A percentile compares a stretch with the other conserved stretches of the same genome.
Conservation (phyloP, 1,284 basidiomycete species). For the Ceratobasidium sp. region DNA sequence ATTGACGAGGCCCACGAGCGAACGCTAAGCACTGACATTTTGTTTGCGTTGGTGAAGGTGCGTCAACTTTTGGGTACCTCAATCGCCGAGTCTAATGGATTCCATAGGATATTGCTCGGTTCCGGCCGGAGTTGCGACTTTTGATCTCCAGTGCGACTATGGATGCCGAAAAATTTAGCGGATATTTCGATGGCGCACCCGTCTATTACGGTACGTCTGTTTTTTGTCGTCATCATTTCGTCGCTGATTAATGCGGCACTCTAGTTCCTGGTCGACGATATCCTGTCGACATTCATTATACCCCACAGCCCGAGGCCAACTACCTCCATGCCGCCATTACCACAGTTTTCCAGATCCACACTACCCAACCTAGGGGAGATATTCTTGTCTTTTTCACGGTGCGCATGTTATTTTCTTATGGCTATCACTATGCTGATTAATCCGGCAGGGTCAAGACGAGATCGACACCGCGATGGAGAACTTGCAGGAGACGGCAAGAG, state of each 20-base stretch:
- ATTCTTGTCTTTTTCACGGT: conserved; percentile 97
- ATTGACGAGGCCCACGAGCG: conserved; percentile 98
- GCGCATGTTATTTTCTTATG: conserved; percentile 53
- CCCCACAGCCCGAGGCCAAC: conserved; percentile 96
- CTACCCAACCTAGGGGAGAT: conserved; percentile 97
- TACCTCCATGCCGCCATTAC: conserved; percentile 99
- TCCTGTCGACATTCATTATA: conserved; percentile 99
- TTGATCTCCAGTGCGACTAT: conserved; percentile 97
- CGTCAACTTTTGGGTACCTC: conserved; percentile 57
- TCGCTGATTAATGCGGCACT: conserved; percentile 10
- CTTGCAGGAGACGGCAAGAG: conserved; percentile 92
- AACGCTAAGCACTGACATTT: conserved; percentile 95
- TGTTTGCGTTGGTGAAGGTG: conserved; percentile 97
- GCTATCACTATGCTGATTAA: background rate
- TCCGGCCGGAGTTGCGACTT: conserved; percentile 90
- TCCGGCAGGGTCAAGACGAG: conserved; percentile 91
- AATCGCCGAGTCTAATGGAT: conserved; percentile 68
- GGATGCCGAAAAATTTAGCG: conserved; percentile 96
- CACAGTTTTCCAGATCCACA: conserved; percentile 99
- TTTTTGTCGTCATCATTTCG: background rate
- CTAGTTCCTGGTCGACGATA: conserved; percentile 95
- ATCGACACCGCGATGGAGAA: conserved; percentile 98
- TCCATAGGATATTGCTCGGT: conserved; percentile 92
- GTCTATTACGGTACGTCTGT: conserved; percentile 83
- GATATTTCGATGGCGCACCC: conserved; percentile 94